These are phyloP conservation scores for Penicillium desertorum DNA, from an alignment of 495 filamentous ascomycete species.

Conservation along the genomic window DNA sequence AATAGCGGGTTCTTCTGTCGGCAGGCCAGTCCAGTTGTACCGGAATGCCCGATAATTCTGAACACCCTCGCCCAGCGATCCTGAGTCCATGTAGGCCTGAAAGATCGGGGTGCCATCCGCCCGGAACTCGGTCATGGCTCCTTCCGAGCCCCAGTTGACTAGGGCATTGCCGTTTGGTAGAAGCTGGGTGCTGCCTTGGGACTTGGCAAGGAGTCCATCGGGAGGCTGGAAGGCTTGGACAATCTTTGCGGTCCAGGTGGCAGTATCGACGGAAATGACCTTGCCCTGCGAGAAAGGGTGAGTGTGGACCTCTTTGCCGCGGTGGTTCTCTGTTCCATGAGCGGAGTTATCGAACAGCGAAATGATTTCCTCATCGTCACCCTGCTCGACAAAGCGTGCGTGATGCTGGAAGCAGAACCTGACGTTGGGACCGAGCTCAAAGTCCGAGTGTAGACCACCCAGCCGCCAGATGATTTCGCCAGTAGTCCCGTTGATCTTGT, in stretches of 20 bases:
- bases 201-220: conserved; percentile 50
- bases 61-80: conserved; percentile 30
- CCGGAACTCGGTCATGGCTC: conserved; percentile 54
- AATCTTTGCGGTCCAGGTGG: conserved; percentile 47
- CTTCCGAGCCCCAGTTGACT: conserved; percentile 56
- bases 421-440: conserved; percentile 41
- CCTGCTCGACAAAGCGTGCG: conserved; percentile 49
- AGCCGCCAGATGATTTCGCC: conserved; percentile 60
- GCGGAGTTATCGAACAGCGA: conserved; percentile 55
- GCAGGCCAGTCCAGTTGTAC: conserved; percentile 39
- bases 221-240: conserved; percentile 48
- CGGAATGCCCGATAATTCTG: conserved; percentile 40
- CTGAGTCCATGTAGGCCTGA: conserved; percentile 39
- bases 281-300: conserved; percentile 53
- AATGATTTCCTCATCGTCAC: conserved; percentile 46
- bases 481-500: conserved; percentile 55
- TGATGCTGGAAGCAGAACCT: conserved; percentile 62
- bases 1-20: conserved; percentile 37
- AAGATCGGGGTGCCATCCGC: conserved; percentile 50
- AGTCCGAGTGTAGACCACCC: conserved; percentile 46
- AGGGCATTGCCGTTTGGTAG: conserved; percentile 54
- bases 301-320: conserved; percentile 43
- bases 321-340: conserved; percentile 42
- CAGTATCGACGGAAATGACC: conserved; percentile 52
- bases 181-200: conserved; percentile 57